These are phyloP conservation scores for Panicum virgatum DNA, from an alignment of 202 grass and related monocot genomes.

Conservation along the genomic window DNA sequence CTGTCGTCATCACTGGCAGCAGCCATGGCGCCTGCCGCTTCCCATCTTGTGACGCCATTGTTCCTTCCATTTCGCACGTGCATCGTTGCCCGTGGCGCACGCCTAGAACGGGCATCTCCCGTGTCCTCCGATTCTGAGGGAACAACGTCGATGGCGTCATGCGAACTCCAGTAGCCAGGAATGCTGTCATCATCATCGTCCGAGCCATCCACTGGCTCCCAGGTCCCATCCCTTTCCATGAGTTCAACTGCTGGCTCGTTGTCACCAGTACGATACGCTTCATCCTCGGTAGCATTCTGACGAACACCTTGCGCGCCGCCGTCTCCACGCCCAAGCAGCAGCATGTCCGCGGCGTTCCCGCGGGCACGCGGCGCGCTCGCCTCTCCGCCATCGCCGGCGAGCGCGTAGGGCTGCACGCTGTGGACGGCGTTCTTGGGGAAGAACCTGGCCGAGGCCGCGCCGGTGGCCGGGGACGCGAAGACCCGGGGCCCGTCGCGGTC, in stretches of 20 bases:
- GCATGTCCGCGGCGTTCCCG: not conserved
- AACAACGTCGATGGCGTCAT: not conserved
- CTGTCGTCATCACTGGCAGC: not conserved
- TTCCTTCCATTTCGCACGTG: slow-evolving; percentile 11
- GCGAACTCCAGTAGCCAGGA: not conserved
- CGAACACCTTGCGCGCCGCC: slow-evolving; percentile 41
- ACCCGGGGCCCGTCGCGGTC: slow-evolving; percentile 84
- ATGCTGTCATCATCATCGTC: not conserved
- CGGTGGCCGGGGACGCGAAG: slow-evolving; percentile 55
- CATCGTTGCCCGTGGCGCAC: not conserved
- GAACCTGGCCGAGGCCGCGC: slow-evolving; percentile 65
- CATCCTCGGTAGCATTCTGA: slow-evolving; percentile 33
- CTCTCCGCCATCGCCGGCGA: not conserved
- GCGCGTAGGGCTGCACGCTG: slow-evolving; percentile 63
- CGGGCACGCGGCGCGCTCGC: slow-evolving; percentile 4
- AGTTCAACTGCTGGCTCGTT: not conserved
- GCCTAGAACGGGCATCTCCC: not conserved
- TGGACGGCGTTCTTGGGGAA: slow-evolving; percentile 80
- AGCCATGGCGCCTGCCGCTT: not conserved
- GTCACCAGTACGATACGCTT: not conserved
- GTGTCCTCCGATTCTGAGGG: not conserved
- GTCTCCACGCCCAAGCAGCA: not conserved
- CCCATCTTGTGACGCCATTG: not conserved
- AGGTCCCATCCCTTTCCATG: slow-evolving; percentile 23
- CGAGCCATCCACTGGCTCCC: slow-evolving; percentile 30